Evolutionary conservation across 345 rosid species (phyloP).

Genomic region (Geranium brycei): DNA sequence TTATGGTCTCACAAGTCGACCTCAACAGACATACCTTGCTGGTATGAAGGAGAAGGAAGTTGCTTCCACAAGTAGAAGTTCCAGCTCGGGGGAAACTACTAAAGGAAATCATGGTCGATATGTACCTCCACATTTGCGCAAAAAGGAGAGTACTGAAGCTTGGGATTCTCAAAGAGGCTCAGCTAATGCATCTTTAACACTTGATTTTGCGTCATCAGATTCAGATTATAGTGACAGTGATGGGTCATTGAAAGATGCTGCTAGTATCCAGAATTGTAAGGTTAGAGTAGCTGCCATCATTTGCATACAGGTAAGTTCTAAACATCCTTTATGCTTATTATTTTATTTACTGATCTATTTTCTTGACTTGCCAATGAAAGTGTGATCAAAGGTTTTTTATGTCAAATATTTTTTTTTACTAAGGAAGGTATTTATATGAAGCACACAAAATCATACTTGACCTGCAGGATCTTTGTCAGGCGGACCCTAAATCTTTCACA

Average conservation of each 20-base stretch:
- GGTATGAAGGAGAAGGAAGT: conserved; percentile 32
- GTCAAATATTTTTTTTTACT: conserved; percentile 2
- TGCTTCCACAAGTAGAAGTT: conserved; percentile 20
- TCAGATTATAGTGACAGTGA: conserved; percentile 87
- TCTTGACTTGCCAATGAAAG: too few species aligned
- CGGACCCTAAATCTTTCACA: conserved; percentile 79
- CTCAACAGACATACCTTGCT: conserved; percentile 17
- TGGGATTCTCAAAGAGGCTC: conserved; percentile 25
- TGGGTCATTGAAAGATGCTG: conserved; percentile 35
- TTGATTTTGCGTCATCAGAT: conserved; percentile 57
- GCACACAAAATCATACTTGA: conserved; percentile 8
- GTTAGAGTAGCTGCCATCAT: conserved; percentile 70
- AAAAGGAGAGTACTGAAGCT: conserved; percentile 35
- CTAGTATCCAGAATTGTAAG: conserved; percentile 39
- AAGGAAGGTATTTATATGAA: neutral
- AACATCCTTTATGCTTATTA: neutral
- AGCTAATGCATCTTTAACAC: conserved; percentile 33
- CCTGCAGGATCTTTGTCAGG: conserved; percentile 73
- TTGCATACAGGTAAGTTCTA: conserved; percentile 58
- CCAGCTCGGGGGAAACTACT: conserved; percentile 24
- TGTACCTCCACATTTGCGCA: conserved; percentile 90
- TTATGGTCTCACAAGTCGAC: conserved; percentile 48
- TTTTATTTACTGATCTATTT: too few species aligned
- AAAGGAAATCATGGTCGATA: conserved; percentile 37
- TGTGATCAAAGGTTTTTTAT: too few species aligned